phyloP scores from a whole-genome alignment of 1,284 basidiomycete genomes.

The Ceratobasidium sp. region DNA sequence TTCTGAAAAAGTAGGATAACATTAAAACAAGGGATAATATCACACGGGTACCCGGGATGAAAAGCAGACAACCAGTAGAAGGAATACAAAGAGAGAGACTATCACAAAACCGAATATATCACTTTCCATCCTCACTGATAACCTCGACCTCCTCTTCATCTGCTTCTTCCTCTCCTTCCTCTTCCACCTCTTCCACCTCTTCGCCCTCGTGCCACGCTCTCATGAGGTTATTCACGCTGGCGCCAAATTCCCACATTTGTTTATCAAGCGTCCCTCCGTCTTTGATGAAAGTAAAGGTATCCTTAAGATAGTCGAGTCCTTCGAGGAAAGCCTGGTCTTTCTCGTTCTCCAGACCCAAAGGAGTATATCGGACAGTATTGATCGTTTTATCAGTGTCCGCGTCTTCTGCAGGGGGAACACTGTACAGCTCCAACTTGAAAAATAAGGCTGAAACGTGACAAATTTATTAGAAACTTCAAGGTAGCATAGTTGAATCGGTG shows the following conservation, averaged over 20 bases:
- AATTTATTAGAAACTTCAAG: constrained; percentile 4
- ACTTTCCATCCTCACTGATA: constrained; percentile 39
- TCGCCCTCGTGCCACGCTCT: constrained; percentile 52
- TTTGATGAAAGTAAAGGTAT: constrained; percentile 71
- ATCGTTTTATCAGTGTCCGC: not conserved
- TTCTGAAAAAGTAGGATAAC: constrained; percentile 2
- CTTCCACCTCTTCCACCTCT: constrained; percentile 60
- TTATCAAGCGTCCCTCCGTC: constrained; percentile 70
- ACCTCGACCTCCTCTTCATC: constrained; percentile 4
- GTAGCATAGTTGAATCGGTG: not conserved
- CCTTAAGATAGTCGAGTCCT: constrained; percentile 67
- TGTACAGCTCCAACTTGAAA: constrained; percentile 66
- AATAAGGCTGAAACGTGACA: constrained; percentile 60
- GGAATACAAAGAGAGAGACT: not conserved
- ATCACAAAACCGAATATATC: not conserved
- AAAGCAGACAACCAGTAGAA: constrained; percentile 32
- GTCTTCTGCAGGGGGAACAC: constrained; percentile 50
- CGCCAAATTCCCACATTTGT: constrained; percentile 49
- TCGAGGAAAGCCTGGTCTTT: constrained; percentile 61
- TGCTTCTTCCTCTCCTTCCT: constrained; percentile 50
- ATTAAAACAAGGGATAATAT: constrained; percentile 20
- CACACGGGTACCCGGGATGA: constrained; percentile 9
- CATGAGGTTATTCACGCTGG: constrained; percentile 29
- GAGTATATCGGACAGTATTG: constrained; percentile 39
- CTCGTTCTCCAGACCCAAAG: constrained; percentile 69